Base-by-base conservation (phyloP, 139 green algal genomes). In the Closterium sp. region DNA sequence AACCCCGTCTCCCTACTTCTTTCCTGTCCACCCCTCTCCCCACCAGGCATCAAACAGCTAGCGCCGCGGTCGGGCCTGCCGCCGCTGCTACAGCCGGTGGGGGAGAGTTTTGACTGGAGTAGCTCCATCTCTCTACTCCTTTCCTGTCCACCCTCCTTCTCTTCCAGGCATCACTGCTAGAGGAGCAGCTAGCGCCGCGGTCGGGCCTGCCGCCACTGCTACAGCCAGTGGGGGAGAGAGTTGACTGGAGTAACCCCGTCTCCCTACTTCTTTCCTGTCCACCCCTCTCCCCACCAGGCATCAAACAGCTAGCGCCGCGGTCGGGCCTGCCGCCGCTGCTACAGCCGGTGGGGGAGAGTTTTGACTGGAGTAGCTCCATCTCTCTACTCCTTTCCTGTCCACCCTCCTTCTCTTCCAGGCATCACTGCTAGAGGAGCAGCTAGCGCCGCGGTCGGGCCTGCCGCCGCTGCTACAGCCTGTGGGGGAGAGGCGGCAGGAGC, bases 121-220 rank as follows among this genome's bases (percentile, higher is more conserved):
- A 92, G 2, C 94, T 99, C 92, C 97, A 99, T n/a, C n/a, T n/a
- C n/a, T n/a, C n/a, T n/a, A n/a, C n/a, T n/a, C n/a, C n/a, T n/a
- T n/a, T n/a, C n/a, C n/a, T n/a, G n/a, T n/a, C n/a, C n/a, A n/a
- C n/a, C n/a, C n/a, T n/a, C n/a, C n/a, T n/a, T n/a, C 31, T 90
- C 28, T 70, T 28, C 22, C 89, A 92, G 89, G 94, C 86, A 13
- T 90, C 89, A 11, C 95, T 99, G 92, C 94, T 97, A 42, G 94
- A 88, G 4, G 98, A 99, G 95, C 85, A 95, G 89, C 70, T 99
- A 17, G 94, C 95, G 62, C 98, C 97, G 21, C 94, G 97, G 17
- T 86, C 92, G 13, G 95, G 95, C 0, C 97, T 99, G 93, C 97
- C 98, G 27, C 98, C 98, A 4, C 96, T 99, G 88, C 95, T 99